Conservation (phyloP, 441 rosid species). For the Biscutella laevigata region DNA sequence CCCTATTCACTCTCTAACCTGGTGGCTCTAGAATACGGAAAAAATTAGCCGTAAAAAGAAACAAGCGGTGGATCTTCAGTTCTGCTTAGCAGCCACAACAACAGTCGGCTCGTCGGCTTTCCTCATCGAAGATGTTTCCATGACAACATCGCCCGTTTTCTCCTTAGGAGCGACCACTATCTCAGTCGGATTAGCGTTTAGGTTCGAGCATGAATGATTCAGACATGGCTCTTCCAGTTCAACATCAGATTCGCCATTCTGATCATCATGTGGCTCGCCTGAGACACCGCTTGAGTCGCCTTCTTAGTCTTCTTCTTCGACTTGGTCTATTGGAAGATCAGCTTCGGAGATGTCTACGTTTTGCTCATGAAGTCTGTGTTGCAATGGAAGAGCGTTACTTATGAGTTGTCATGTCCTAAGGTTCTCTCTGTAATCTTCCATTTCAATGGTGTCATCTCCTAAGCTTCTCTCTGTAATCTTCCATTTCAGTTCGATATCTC, state of each 20-base stretch:
- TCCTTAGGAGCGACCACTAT: conserved; percentile 13
- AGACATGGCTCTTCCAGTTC: conserved; percentile 24
- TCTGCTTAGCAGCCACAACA: conserved; percentile 14
- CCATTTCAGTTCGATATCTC: conserved; percentile 83
- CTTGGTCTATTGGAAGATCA: conserved; percentile 42
- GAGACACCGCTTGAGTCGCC: conserved; percentile 46
- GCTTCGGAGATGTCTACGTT: conserved; percentile 42
- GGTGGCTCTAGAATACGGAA: neutral
- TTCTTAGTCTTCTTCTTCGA: conserved; percentile 44
- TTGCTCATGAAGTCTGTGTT: conserved; percentile 53
- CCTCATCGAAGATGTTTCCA: conserved; percentile 10
- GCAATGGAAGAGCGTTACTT: conserved; percentile 62
- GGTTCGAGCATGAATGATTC: conserved; percentile 2
- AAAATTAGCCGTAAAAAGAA: neutral
- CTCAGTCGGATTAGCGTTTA: conserved; percentile 8
- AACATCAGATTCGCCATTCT: conserved; percentile 34
- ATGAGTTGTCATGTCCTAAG: conserved; percentile 46
- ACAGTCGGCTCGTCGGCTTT: conserved; percentile 5
- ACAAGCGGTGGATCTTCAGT: conserved; percentile 14
- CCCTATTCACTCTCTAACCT: neutral
- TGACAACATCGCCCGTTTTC: conserved; percentile 9
- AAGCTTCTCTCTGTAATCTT: conserved; percentile 60
- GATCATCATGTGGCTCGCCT: conserved; percentile 47
- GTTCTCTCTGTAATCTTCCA: too few relatives aligned
- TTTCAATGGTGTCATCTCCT: too few relatives aligned